A percentile compares a stretch with the other conserved stretches of the same genome.
These are phyloP conservation scores for Salmacisia buchloeana DNA, from an alignment of 1,284 basidiomycete species.

Conservation along the genomic window DNA sequence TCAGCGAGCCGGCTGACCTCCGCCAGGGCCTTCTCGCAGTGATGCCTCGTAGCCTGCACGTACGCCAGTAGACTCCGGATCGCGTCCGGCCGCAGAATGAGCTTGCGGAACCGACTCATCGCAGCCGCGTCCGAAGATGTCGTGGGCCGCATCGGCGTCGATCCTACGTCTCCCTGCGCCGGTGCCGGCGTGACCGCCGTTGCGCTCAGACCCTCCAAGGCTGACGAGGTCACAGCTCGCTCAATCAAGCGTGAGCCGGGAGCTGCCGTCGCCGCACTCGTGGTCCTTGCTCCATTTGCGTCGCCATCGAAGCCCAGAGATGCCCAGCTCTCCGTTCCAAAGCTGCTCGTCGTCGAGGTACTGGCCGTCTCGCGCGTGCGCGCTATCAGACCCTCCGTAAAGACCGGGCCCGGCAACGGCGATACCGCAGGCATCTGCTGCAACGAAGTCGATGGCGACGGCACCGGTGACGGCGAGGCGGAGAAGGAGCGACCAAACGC, in stretches of 20 bases:
- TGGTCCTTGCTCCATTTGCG: not conserved
- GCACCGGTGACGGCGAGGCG: not conserved
- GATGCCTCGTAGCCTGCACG: conserved; percentile 29
- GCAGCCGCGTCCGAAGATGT: not conserved
- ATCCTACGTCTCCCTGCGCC: not conserved
- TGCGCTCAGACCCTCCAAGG: conserved; percentile 11
- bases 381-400: not conserved
- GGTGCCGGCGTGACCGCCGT: not conserved
- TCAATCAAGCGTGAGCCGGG: conserved; percentile 11
- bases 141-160: not conserved
- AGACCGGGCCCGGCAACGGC: not conserved
- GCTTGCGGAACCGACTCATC: conserved; percentile 17
- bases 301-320: not conserved
- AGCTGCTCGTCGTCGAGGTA: not conserved
- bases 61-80: conserved; percentile 33
- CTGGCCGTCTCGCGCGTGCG: not conserved
- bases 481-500: not conserved
- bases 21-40: conserved; percentile 24
- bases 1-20: conserved; percentile 4
- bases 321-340: not conserved
- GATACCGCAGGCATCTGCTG: not conserved
- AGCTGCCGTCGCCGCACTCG: conserved; percentile 13
- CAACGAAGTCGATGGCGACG: not conserved
- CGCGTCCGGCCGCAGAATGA: conserved; percentile 31
- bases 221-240: not conserved